Evolutionary conservation across 371 early-diverging fungal genomes (phyloP).

Genomic region (Blastocladiella emersonii): DNA sequence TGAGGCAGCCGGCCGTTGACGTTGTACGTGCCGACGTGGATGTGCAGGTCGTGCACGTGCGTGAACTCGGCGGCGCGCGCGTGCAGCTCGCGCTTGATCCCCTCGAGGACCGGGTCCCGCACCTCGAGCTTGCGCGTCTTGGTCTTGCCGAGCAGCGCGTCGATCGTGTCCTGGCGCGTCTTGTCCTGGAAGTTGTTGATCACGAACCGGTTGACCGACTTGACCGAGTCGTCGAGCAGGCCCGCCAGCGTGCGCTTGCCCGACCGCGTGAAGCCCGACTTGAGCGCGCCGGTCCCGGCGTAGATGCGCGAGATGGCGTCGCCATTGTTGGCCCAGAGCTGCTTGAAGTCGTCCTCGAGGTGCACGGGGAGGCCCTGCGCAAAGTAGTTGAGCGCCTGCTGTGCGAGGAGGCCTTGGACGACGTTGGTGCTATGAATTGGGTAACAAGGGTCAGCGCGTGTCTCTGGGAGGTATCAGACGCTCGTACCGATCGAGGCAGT

Average conservation of each 20-base stretch:
- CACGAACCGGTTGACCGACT: conserved; percentile 80
- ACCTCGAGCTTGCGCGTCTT: conserved; percentile 7
- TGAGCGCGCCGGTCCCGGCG: conserved; percentile 96
- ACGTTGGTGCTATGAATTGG: conserved; percentile 43
- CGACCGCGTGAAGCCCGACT: conserved; percentile 75
- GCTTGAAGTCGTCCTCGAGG: conserved; percentile 15
- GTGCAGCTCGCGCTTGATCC: conserved; percentile 22
- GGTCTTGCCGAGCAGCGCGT: conserved; percentile 52
- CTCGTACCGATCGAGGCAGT: conserved; percentile 83
- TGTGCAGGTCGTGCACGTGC: conserved; percentile 13
- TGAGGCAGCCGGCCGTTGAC: conserved; percentile 63
- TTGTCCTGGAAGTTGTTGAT: conserved; percentile 67
- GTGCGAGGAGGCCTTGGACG: conserved; percentile 26
- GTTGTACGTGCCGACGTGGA: conserved; percentile 79
- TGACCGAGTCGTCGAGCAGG: conserved; percentile 78
- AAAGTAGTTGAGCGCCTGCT: conserved; percentile 10
- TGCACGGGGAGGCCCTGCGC: background rate
- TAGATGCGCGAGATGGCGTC: conserved; percentile 87
- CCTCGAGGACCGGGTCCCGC: conserved; percentile 24
- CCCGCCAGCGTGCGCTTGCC: conserved; percentile 75
- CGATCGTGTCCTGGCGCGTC: conserved; percentile 78
- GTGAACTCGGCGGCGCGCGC: conserved; percentile 14
- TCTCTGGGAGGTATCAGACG: conserved; percentile 1
- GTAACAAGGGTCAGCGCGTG: background rate
- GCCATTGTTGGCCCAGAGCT: conserved; percentile 93